A percentile compares a stretch with the other conserved stretches of the same genome.
phyloP scores from a whole-genome alignment of 805 yeast species.

The Priceomyces medius region DNA sequence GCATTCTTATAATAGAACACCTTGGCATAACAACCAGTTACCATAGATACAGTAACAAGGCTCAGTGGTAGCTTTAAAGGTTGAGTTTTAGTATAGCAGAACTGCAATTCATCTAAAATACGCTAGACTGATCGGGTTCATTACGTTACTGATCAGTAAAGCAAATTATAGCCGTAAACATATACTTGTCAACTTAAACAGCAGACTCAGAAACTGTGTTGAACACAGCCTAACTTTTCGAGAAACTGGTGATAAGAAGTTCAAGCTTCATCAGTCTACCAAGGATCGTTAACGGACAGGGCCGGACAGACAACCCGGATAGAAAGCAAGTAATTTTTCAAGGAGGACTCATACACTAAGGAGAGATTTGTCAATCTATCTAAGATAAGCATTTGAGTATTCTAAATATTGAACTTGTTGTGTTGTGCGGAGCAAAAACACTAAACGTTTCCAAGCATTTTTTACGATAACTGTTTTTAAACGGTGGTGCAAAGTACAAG shows the following conservation, averaged over 20 bases:
- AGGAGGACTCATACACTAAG: too few relatives aligned
- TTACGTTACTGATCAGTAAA: background rate
- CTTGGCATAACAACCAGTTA: background rate
- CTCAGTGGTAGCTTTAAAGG: background rate
- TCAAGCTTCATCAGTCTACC: background rate
- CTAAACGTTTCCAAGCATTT: too few relatives aligned
- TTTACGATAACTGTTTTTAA: too few relatives aligned
- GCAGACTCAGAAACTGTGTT: background rate
- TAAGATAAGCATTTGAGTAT: too few relatives aligned
- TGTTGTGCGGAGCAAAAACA: too few relatives aligned
- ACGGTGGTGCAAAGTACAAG: too few relatives aligned
- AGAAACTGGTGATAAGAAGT: background rate
- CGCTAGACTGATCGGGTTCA: background rate
- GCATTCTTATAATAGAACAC: background rate
- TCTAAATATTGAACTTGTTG: too few relatives aligned
- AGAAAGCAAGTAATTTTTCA: too few relatives aligned
- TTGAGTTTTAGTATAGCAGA: background rate
- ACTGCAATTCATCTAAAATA: background rate
- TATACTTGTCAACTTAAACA: background rate
- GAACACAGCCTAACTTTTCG: background rate
- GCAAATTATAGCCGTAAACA: background rate
- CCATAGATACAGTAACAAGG: background rate
- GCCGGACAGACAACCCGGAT: too few relatives aligned
- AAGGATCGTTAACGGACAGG: background rate
- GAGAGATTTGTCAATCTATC: too few relatives aligned